These are phyloP conservation scores for Fusarium nematophilum DNA, from an alignment of 2,329 filamentous ascomycete genomes.

Conservation along the genomic window DNA sequence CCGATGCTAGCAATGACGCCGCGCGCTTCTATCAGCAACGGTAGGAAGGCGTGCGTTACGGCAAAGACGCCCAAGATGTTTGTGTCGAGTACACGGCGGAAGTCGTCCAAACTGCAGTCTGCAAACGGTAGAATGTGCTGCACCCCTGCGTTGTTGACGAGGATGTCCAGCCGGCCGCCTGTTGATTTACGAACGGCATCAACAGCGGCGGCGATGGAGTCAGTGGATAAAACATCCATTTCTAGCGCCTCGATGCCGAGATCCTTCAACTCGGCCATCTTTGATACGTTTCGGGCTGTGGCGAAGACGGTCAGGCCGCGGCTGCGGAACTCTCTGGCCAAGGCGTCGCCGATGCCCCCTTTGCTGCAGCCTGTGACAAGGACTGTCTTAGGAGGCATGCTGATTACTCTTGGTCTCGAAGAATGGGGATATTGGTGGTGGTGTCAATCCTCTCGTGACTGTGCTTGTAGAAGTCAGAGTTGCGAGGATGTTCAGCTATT, in stretches of 20 bases:
- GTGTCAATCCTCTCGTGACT: too few relatives aligned
- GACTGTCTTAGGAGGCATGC: background rate
- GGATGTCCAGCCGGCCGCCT: slow-evolving; percentile 34
- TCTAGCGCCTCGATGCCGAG: slow-evolving; percentile 9
- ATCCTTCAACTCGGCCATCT: slow-evolving; percentile 1
- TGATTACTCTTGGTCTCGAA: too few relatives aligned
- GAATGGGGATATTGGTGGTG: too few relatives aligned
- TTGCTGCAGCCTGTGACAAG: slow-evolving; percentile 20
- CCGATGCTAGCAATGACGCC: slow-evolving; percentile 19
- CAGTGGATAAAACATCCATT: slow-evolving; percentile 1
- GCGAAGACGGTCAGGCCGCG: slow-evolving; percentile 20
- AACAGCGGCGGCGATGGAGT: slow-evolving; percentile 12
- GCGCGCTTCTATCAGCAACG: slow-evolving; percentile 7
- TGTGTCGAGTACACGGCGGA: slow-evolving; percentile 14
- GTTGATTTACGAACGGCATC: slow-evolving; percentile 30
- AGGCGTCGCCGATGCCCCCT: slow-evolving; percentile 17
- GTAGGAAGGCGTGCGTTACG: slow-evolving; percentile 27
- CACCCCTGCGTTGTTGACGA: slow-evolving; percentile 15
- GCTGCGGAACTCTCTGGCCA: slow-evolving; percentile 10
- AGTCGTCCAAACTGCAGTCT: slow-evolving; percentile 6
- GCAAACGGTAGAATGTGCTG: slow-evolving; percentile 20
- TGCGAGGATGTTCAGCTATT: too few relatives aligned
- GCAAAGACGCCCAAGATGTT: slow-evolving; percentile 12
- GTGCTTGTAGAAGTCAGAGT: too few relatives aligned
- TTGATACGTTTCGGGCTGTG: slow-evolving; percentile 2